A percentile compares a stretch with the other conserved stretches of the same genome.
phyloP scores from a whole-genome alignment of 768 basidiomycete genomes.

The Coprinellus micaceus region DNA sequence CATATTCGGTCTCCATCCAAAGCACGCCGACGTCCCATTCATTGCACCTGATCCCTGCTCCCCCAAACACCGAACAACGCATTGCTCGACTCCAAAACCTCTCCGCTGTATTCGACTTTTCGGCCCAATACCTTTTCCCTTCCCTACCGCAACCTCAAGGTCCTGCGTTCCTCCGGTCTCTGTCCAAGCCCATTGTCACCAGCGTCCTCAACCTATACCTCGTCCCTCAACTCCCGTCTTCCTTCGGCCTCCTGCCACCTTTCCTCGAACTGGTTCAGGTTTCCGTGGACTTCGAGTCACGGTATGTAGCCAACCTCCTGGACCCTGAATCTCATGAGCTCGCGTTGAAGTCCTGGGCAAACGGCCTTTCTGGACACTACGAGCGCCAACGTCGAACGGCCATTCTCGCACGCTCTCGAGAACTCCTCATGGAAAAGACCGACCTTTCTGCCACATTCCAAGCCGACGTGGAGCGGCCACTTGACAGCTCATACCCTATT shows the following conservation, averaged over 20 bases:
- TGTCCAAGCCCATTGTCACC: slow-evolving; percentile 57
- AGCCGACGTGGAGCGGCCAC: slow-evolving; percentile 33
- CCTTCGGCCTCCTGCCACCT: slow-evolving; percentile 52
- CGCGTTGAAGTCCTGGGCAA: slow-evolving; percentile 65
- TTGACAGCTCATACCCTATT: slow-evolving; percentile 26
- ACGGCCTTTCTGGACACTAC: slow-evolving; percentile 68
- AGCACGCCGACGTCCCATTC: slow-evolving; percentile 32
- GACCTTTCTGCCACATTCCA: slow-evolving; percentile 38
- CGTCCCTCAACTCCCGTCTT: slow-evolving; percentile 65
- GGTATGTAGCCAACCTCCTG: slow-evolving; percentile 47
- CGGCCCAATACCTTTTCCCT: slow-evolving; percentile 54
- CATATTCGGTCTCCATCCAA: slow-evolving; percentile 36
- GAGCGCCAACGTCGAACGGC: slow-evolving; percentile 68
- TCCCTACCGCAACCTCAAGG: slow-evolving; percentile 46
- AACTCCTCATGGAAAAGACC: slow-evolving; percentile 44
- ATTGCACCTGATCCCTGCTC: slow-evolving; percentile 45
- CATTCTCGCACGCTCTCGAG: slow-evolving; percentile 62
- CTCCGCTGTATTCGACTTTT: slow-evolving; percentile 56
- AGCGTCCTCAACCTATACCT: slow-evolving; percentile 66
- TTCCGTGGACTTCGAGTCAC: slow-evolving; percentile 67
- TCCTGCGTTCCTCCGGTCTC: slow-evolving; percentile 46
- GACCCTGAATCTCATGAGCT: slow-evolving; percentile 45
- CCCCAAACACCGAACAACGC: slow-evolving; percentile 37
- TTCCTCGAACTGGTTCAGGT: slow-evolving; percentile 56
- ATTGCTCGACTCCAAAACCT: slow-evolving; percentile 52